A percentile compares a stretch with the other conserved stretches of the same genome.
Conservation (phyloP, 306 rosid species). For the Quercus gilva region DNA sequence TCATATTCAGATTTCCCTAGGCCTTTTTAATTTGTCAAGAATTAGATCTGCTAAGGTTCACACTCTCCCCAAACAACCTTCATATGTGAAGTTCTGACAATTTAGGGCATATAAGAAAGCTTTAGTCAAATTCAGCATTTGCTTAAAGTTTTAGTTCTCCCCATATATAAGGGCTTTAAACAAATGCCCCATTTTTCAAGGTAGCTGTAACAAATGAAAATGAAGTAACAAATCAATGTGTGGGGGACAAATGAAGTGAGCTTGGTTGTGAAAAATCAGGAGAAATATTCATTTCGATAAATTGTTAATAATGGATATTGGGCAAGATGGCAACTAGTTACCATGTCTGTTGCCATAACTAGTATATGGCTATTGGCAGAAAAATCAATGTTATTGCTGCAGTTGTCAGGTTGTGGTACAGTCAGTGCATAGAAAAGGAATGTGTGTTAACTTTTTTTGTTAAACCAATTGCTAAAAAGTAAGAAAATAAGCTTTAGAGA, state of each 20-base stretch:
- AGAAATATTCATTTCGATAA: not conserved
- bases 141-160: not conserved
- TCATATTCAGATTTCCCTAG: not conserved
- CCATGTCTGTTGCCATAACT: not conserved
- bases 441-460: not conserved
- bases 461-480: not conserved
- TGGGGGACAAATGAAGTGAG: not conserved
- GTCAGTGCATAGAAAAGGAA: not conserved
- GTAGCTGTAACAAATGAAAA: not conserved
- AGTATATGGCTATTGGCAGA: not conserved
- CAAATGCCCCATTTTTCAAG: not conserved
- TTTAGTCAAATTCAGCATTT: not conserved
- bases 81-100: not conserved
- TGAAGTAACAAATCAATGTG: not conserved
- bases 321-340: not conserved
- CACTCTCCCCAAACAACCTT: not conserved
- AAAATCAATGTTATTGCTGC: not conserved
- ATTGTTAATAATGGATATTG: not conserved
- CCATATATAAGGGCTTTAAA: not conserved
- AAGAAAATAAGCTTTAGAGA: constrained; percentile 7
- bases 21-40: not conserved
- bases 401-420: not conserved
- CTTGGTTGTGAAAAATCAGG: not conserved
- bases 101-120: not conserved
- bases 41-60: not conserved